Conservation (phyloP, 768 basidiomycete genomes). For the Auricularia heimuer region DNA sequence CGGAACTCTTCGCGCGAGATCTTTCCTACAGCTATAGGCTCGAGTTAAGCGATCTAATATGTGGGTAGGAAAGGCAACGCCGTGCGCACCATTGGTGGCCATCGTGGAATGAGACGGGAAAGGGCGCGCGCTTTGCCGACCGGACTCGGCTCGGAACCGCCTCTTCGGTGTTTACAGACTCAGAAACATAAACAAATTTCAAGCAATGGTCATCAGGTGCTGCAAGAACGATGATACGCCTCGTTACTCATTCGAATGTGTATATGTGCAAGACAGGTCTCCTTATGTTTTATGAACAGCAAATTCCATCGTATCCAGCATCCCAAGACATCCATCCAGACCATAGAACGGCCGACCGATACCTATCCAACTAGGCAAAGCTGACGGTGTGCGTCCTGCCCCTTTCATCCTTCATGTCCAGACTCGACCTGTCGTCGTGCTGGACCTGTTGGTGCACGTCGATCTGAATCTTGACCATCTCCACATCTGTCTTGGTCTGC, state of each 20-base stretch:
- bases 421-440: neutral
- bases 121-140: neutral
- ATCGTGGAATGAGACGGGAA: neutral
- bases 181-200: neutral
- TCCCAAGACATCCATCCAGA: too few species aligned
- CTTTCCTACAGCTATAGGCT: slow-evolving; percentile 48
- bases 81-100: neutral
- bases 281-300: too few species aligned
- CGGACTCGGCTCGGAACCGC: neutral
- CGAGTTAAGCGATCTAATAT: neutral
- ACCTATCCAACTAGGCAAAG: neutral
- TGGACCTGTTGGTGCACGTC: neutral
- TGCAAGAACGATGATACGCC: too few species aligned
- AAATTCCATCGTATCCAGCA: too few species aligned
- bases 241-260: too few species aligned
- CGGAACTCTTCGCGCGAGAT: slow-evolving; percentile 91
- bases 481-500: neutral
- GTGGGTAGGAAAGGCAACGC: neutral
- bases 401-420: neutral
- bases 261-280: too few species aligned
- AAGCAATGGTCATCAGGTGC: too few species aligned
- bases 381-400: neutral
- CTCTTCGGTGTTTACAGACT: neutral
- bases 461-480: slow-evolving; percentile 2
- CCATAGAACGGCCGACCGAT: too few species aligned